Evolutionary conservation across 2,329 filamentous ascomycete species (phyloP), one percentile per base, ranked within the genome.

Genomic region (Arthrobotrys entomopaga): DNA sequence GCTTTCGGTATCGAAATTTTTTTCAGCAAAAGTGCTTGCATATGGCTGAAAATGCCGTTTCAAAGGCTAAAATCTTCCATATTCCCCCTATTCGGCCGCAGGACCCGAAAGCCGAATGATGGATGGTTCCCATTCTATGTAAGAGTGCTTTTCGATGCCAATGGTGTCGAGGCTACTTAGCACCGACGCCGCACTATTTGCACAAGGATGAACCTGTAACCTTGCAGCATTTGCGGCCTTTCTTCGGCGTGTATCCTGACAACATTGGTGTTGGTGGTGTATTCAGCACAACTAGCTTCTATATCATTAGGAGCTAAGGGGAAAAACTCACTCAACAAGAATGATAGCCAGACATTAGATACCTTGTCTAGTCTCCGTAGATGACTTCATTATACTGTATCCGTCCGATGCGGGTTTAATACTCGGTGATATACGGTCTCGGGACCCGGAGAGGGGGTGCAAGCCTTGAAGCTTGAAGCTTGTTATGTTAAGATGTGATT

Each of bases 141-240:
- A 34, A 34, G 29, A 34, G 29, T 10, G 29, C 29, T 34, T n/a
- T n/a, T 34, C 29, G 29, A 34, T 34, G 29, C 29, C 34, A 16
- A 29, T 49, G 48, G 24, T 38, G 56, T 59, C 56, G 56, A 59
- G 34, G 15, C 42, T 59, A n/a, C n/a, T n/a, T n/a, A 59, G 22
- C 56, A 56, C 50, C 54, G 43, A 61, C 52, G 40, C 42, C 43
- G 43, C 20, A 19, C 19, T 19, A 19, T 34, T n/a, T 10, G 19
- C 48, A 61, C 65, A 69, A 50, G 56, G 57, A 69, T 69, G 13
- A 60, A 16, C 56, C 48, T 20, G 46, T 34, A 20, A 66, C 53
- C 15, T 26, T 3, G 42, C 38, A 42, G 4, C 43, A 43, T 1
- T 43, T 22, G n/a, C 10, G 11, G 42, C 10, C n/a, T 5, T n/a